These are phyloP conservation scores for Fusarium anthophilum DNA, from an alignment of 2,329 filamentous ascomycete species.

Conservation along the genomic window DNA sequence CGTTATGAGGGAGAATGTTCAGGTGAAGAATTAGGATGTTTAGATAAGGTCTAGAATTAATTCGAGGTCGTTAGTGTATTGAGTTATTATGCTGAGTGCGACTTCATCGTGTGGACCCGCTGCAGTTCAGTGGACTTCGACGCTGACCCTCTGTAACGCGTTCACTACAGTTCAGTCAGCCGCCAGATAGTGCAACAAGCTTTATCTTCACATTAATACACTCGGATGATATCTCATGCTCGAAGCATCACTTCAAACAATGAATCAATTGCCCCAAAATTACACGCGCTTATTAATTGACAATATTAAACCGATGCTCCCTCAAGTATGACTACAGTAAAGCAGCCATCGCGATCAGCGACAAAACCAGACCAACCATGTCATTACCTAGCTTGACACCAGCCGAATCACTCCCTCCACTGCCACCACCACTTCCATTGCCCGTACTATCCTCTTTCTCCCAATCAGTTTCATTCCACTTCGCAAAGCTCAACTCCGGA, in stretches of 20 bases:
- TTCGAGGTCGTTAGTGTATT: fast-evolving
- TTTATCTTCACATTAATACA: no score
- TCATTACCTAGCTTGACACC: not conserved
- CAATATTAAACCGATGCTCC: no score
- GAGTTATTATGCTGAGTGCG: not conserved
- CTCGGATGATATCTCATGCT: no score
- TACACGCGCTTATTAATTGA: no score
- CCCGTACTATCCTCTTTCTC: not conserved
- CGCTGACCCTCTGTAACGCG: no score
- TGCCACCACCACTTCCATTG: not conserved
- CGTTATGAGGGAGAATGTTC: not conserved
- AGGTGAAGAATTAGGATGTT: not conserved
- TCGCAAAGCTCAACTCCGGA: slow-evolving; percentile 27
- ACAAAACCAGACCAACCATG: not conserved
- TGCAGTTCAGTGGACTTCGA: no score
- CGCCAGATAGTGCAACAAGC: no score
- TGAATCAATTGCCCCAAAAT: no score
- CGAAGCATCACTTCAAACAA: no score
- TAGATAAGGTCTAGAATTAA: fast-evolving
- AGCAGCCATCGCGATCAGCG: not conserved
- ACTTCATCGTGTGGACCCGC: no score
- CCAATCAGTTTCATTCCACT: slow-evolving; percentile 39
- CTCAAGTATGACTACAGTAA: not conserved
- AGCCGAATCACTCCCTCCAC: not conserved
- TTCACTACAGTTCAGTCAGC: no score